A percentile compares a stretch with the other conserved stretches of the same genome.
Evolutionary conservation across 768 basidiomycete species (phyloP).

Genomic region (Russula compacta): DNA sequence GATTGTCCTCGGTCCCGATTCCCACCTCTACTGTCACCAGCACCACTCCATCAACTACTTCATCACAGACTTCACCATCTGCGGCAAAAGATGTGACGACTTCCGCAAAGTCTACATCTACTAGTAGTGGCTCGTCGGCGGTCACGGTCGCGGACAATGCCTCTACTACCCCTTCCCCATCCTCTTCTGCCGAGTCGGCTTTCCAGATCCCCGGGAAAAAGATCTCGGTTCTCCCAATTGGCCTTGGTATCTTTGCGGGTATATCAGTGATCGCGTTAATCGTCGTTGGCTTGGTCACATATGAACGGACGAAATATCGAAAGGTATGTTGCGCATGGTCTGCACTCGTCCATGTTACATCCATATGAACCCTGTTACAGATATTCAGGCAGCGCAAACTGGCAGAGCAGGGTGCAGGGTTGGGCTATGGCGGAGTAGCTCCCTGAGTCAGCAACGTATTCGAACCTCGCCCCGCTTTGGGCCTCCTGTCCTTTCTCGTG

Average conservation of each 20-base stretch:
- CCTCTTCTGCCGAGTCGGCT: slow-evolving; percentile 26
- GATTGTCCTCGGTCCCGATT: slow-evolving; percentile 10
- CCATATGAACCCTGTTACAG: background rate
- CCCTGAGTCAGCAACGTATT: background rate
- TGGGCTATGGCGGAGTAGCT: slow-evolving; percentile 54
- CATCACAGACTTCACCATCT: slow-evolving; percentile 15
- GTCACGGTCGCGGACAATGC: slow-evolving; percentile 20
- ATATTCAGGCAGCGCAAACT: slow-evolving; percentile 67
- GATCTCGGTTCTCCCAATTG: slow-evolving; percentile 70
- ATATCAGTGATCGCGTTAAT: slow-evolving; percentile 78
- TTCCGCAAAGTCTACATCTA: slow-evolving; percentile 21
- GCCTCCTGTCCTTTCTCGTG: background rate
- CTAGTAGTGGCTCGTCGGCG: background rate
- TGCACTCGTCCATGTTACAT: background rate
- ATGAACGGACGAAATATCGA: slow-evolving; percentile 80
- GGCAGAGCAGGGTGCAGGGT: slow-evolving; percentile 48
- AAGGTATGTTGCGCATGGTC: slow-evolving; percentile 40
- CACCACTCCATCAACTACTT: too few species aligned
- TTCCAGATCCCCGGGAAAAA: slow-evolving; percentile 67
- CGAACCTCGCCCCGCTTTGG: background rate
- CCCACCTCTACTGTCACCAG: slow-evolving; percentile 3
- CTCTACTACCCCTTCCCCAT: slow-evolving; percentile 5
- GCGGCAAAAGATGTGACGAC: slow-evolving; percentile 2
- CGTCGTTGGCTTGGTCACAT: slow-evolving; percentile 76
- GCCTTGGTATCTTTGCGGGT: slow-evolving; percentile 76